phyloP scores from a whole-genome alignment of 768 basidiomycete genomes.

The Boletus sp. region DNA sequence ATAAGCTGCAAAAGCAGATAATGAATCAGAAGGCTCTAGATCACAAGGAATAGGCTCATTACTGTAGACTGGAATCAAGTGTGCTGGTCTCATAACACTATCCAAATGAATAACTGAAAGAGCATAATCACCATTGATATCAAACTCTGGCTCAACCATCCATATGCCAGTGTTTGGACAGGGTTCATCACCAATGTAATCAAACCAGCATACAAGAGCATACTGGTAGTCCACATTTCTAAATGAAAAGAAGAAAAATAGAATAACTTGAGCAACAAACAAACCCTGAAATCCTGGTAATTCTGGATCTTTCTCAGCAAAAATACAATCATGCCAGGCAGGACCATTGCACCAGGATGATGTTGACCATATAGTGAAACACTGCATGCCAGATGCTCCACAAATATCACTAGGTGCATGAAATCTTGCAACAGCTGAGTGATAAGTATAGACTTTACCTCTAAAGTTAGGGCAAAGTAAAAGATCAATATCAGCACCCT shows the following conservation, averaged over 20 bases:
- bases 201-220: not conserved
- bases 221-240: not conserved
- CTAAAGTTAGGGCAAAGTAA: too few species aligned
- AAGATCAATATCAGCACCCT: too few species aligned
- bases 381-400: too few species aligned
- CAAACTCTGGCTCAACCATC: not conserved
- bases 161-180: not conserved
- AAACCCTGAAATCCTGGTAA: too few species aligned
- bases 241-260: not conserved
- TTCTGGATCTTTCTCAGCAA: too few species aligned
- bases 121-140: not conserved
- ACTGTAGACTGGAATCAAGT: not conserved
- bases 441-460: too few species aligned
- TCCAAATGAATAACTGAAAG: not conserved
- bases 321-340: too few species aligned
- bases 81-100: not conserved
- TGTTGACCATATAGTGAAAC: too few species aligned
- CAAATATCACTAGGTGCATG: too few species aligned
- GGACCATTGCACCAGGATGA: too few species aligned
- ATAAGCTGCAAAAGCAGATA: not conserved
- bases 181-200: not conserved
- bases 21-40: not conserved
- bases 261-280: not conserved
- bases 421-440: too few species aligned
- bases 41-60: not conserved